Evolutionary conservation across 495 filamentous ascomycete species (phyloP), one percentile per base, ranked within the genome.

Genomic region (Hypoxylon trugodes): DNA sequence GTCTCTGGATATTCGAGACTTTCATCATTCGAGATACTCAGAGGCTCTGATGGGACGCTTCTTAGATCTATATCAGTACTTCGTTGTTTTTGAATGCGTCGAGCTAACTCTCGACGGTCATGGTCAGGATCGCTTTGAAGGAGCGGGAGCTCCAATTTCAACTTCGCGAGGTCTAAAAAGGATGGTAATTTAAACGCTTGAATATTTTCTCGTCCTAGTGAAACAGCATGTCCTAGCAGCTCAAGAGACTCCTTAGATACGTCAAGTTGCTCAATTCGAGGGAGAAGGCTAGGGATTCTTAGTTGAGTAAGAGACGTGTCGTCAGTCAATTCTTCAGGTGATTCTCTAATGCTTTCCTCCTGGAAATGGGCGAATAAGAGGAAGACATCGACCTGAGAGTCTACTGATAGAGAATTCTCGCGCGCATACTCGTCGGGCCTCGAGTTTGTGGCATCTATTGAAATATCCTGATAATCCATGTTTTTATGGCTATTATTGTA

Each of bases 71-170:
- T 57, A 6, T 73, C 51, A 2, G 66, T 52, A 19, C 77, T 59
- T 18, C 49, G 62, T 25, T 69, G 74, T 9, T 69, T 59, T 19
- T 65, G 55, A 4, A 82, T 60, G 38, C 68, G 59, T 22, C 69
- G 68, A 3, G 65, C 63, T 25, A 81, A 67, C 18, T 73, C 61
- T 24, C 66, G 66, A 30, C 76, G 74, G 52, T 87, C 81, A 7
- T 67, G 65, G 3, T 81, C 79, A 52, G 80, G 74, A 59, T 86
- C 81, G 15, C 71, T 81, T 6, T 63, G 66, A 6, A 90, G 77
- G 0, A 83, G 54, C 0, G 86, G 84, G 1, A 68, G 28, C 12
- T 89, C 84, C 1, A 86, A 10, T 58, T 83, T 86, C 13, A 84
- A 40, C 7, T 58, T 49, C 16, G 65, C 56, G 9, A 67, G 32